Evolutionary conservation across 805 yeast genomes (phyloP).

Genomic region (Wickerhamomyces silvicola): DNA sequence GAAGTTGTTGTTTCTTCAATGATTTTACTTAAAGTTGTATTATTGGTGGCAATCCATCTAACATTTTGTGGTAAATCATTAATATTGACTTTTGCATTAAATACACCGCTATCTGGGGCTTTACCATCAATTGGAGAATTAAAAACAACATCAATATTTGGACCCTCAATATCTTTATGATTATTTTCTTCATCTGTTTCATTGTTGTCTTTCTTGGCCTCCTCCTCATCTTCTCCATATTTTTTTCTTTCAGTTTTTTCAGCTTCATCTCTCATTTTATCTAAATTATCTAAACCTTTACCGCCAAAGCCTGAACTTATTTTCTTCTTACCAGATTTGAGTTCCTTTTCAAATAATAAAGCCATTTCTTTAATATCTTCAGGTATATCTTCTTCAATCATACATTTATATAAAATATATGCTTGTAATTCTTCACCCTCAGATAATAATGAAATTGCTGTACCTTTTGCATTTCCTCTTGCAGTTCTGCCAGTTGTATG

Average conservation of each 20-base stretch:
- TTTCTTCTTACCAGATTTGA: slow-evolving; percentile 60
- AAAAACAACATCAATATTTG: slow-evolving; percentile 36
- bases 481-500: slow-evolving; percentile 97
- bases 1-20: slow-evolving; percentile 70
- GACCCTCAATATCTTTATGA: slow-evolving; percentile 13
- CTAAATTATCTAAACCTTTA: slow-evolving; percentile 76
- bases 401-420: slow-evolving; percentile 39
- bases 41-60: slow-evolving; percentile 70
- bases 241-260: slow-evolving; percentile 43
- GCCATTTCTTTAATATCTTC: slow-evolving; percentile 45
- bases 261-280: slow-evolving; percentile 48
- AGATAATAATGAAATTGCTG: slow-evolving; percentile 66
- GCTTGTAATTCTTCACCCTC: slow-evolving; percentile 63
- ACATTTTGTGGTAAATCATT: slow-evolving; percentile 82
- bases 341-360: slow-evolving; percentile 47
- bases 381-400: slow-evolving; percentile 51
- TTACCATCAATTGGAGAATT: slow-evolving; percentile 47
- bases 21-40: slow-evolving; percentile 54
- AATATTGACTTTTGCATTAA: slow-evolving; percentile 64
- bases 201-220: slow-evolving; percentile 21
- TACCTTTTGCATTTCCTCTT: slow-evolving; percentile 70
- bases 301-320: slow-evolving; percentile 86
- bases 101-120: slow-evolving; percentile 49
- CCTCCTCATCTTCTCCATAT: slow-evolving; percentile 34
- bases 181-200: slow-evolving; percentile 17